These are phyloP conservation scores for Strobilomyces dryophilus DNA, from an alignment of 768 basidiomycete genomes.

Conservation along the genomic window DNA sequence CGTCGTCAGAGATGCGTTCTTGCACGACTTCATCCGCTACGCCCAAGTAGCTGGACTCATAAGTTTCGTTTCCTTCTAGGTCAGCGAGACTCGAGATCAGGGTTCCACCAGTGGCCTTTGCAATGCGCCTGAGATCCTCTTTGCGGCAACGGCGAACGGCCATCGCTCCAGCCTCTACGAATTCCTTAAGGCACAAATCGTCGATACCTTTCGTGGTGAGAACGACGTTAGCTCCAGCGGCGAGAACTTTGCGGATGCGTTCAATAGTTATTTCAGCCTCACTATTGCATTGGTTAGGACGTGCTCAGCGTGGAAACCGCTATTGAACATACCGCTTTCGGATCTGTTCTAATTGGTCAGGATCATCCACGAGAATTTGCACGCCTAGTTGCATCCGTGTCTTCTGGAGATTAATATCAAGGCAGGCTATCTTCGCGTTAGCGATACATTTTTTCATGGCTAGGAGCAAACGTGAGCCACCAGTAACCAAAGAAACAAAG, in stretches of 20 bases:
- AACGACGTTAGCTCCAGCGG: slow-evolving; percentile 93
- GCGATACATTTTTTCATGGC: slow-evolving; percentile 96
- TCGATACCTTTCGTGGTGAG: slow-evolving; percentile 99
- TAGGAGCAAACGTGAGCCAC: slow-evolving; percentile 29
- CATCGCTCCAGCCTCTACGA: slow-evolving; percentile 98
- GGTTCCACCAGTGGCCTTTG: slow-evolving; percentile 94
- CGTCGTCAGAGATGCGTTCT: slow-evolving; percentile 97
- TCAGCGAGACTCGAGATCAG: slow-evolving; percentile 91
- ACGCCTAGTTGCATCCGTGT: slow-evolving; percentile 96
- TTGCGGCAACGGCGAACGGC: slow-evolving; percentile 96
- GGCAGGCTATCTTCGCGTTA: slow-evolving; percentile 95
- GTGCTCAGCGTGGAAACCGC: neutral
- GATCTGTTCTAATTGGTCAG: slow-evolving; percentile 94
- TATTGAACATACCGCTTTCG: slow-evolving; percentile 66
- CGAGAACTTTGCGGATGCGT: slow-evolving; percentile 92
- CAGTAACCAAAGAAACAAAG: neutral
- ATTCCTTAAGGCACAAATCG: slow-evolving; percentile 96
- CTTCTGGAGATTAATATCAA: slow-evolving; percentile 97
- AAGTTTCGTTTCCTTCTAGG: slow-evolving; percentile 96
- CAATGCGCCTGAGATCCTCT: slow-evolving; percentile 95
- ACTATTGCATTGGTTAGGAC: slow-evolving; percentile 40
- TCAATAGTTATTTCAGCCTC: slow-evolving; percentile 96
- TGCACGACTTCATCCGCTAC: slow-evolving; percentile 94
- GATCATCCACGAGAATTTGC: slow-evolving; percentile 95
- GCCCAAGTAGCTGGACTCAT: slow-evolving; percentile 89